phyloP scores from a whole-genome alignment of 75 land plant species.

The Cupressus sempervirens region DNA sequence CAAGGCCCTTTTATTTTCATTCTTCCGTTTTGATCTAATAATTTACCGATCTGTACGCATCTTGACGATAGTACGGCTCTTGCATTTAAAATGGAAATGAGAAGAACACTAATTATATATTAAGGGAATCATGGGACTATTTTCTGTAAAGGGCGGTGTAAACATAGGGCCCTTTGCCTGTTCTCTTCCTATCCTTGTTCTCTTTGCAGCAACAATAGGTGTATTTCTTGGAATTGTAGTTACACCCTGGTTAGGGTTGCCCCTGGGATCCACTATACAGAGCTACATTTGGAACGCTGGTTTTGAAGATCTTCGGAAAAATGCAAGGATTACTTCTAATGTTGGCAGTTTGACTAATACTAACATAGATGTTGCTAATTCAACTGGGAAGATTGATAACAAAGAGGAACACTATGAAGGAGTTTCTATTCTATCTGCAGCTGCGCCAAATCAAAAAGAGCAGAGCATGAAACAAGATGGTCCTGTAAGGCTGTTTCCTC shows the following conservation, averaged over 20 bases:
- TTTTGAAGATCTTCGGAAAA: neutral
- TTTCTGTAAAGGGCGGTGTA: neutral
- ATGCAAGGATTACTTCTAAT: neutral
- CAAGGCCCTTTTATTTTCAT: neutral
- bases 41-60: neutral
- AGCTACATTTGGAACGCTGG: neutral
- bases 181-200: neutral
- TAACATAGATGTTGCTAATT: neutral
- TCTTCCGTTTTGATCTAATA: neutral
- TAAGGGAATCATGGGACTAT: neutral
- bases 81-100: neutral
- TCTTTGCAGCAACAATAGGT: neutral
- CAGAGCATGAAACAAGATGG: neutral
- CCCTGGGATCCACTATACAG: slow-evolving; percentile 4
- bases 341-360: neutral
- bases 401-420: neutral
- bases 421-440: neutral
- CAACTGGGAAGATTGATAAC: neutral
- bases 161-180: neutral
- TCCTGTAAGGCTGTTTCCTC: neutral
- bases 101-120: neutral
- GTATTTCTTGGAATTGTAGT: slow-evolving; percentile 1
- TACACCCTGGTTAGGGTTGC: slow-evolving; percentile 9
- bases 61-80: neutral
- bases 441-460: neutral